Conservation (phyloP, 2,329 filamentous ascomycete species). For the Fusarium sarcochroum region DNA sequence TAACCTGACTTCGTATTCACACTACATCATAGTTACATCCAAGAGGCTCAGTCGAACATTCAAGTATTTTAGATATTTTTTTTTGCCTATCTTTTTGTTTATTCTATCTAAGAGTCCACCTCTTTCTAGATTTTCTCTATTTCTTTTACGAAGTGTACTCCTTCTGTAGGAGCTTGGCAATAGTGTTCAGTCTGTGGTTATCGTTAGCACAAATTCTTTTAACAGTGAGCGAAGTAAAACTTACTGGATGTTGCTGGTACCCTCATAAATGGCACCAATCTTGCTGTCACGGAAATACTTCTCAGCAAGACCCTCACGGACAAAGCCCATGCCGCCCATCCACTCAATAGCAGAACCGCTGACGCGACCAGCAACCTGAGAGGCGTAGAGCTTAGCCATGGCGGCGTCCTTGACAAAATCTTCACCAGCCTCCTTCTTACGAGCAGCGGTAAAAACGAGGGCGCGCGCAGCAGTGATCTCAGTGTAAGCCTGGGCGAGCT, state of each 20-base stretch:
- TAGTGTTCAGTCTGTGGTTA: slow-evolving; percentile 70
- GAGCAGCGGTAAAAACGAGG: slow-evolving; percentile 93
- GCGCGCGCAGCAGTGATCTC: slow-evolving; percentile 93
- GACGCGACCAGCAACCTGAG: slow-evolving; percentile 91
- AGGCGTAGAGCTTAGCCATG: slow-evolving; percentile 97
- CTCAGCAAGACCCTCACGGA: slow-evolving; percentile 94
- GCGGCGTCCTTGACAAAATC: slow-evolving; percentile 96
- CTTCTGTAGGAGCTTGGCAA: slow-evolving; percentile 74
- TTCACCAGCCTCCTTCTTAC: slow-evolving; percentile 98
- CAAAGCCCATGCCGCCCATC: slow-evolving; percentile 99
- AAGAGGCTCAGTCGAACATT: not conserved
- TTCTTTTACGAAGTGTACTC: slow-evolving; percentile 64
- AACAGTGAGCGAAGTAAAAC: slow-evolving; percentile 44
- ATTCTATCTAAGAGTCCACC: slow-evolving; percentile 15
- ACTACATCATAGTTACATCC: not conserved
- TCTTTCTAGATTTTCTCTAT: slow-evolving; percentile 24
- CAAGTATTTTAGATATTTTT: slow-evolving; percentile 22
- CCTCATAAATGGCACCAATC: slow-evolving; percentile 98
- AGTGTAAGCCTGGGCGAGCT: slow-evolving; percentile 94
- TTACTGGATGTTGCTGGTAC: slow-evolving; percentile 83
- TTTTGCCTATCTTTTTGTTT: slow-evolving; percentile 26
- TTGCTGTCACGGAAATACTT: slow-evolving; percentile 99
- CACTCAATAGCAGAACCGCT: slow-evolving; percentile 92
- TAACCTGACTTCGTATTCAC: not conserved
- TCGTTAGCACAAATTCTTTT: slow-evolving; percentile 32